Evolutionary conservation across 257 asterid genomes (phyloP).

Genomic region (Nicotiana attenuata): DNA sequence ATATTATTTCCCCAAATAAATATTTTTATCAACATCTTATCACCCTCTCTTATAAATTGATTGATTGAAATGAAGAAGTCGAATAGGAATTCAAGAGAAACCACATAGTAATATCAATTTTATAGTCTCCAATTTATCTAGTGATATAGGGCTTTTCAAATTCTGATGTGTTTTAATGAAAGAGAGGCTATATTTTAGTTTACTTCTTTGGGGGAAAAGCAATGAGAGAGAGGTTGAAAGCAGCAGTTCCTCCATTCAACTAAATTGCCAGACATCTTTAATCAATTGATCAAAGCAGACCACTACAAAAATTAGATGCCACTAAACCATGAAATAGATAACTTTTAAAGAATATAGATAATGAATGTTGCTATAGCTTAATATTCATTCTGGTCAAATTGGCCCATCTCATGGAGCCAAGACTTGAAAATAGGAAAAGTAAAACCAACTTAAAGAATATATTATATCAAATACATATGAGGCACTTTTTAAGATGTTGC

Average conservation of each 20-base stretch:
- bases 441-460: neutral
- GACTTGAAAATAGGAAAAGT: neutral
- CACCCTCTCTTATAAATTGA: too few species aligned
- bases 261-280: neutral
- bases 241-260: neutral
- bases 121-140: too few species aligned
- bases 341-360: neutral
- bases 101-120: too few species aligned
- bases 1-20: too few species aligned
- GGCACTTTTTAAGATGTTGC: constrained; percentile 1
- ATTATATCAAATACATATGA: neutral
- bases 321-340: neutral
- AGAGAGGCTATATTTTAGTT: too few species aligned
- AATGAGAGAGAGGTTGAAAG: neutral
- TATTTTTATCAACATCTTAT: too few species aligned
- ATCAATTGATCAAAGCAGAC: neutral
- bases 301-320: neutral
- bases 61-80: too few species aligned
- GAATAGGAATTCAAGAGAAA: too few species aligned
- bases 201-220: too few species aligned
- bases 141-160: too few species aligned
- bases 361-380: neutral
- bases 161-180: too few species aligned
- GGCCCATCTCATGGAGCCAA: neutral
- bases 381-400: constrained; percentile 5